These are phyloP conservation scores for Monilinia fructigena DNA, from an alignment of 2,329 filamentous ascomycete genomes.

Conservation along the genomic window DNA sequence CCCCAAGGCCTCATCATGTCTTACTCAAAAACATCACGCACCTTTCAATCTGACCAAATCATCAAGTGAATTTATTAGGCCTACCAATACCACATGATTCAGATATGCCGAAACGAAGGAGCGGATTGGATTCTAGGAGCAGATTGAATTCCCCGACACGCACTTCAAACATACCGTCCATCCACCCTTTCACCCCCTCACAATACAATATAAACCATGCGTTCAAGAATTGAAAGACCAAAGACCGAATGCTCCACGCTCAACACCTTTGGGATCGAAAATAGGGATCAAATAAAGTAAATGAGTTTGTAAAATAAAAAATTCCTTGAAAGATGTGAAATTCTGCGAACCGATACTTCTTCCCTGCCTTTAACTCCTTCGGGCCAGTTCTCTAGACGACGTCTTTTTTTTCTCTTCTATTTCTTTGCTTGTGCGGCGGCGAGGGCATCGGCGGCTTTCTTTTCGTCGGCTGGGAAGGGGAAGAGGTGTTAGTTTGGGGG, in stretches of 20 bases:
- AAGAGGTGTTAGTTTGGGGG: background rate
- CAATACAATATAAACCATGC: background rate
- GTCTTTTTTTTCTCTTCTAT: background rate
- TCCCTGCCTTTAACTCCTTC: background rate
- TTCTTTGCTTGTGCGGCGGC: conserved; percentile 13
- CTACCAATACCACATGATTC: conserved; percentile 8
- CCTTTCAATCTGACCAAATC: background rate
- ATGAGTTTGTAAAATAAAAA: background rate
- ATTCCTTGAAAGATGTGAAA: background rate
- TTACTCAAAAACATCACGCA: background rate
- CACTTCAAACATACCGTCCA: background rate
- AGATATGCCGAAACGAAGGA: too few relatives aligned
- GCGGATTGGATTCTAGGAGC: too few relatives aligned
- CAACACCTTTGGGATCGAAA: conserved; percentile 2
- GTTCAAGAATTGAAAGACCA: background rate
- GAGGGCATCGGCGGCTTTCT: conserved; percentile 17
- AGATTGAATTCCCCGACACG: too few relatives aligned
- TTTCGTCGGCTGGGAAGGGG: conserved; percentile 6
- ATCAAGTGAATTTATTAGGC: background rate
- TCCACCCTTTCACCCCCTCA: background rate
- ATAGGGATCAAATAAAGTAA: background rate
- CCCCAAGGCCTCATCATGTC: too few relatives aligned
- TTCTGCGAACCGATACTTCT: background rate
- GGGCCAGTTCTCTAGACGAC: too few relatives aligned
- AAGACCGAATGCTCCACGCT: conserved; percentile 15